These are phyloP conservation scores for Macadamia tetraphylla DNA, from an alignment of 164 flowering plant genomes.

Conservation along the genomic window DNA sequence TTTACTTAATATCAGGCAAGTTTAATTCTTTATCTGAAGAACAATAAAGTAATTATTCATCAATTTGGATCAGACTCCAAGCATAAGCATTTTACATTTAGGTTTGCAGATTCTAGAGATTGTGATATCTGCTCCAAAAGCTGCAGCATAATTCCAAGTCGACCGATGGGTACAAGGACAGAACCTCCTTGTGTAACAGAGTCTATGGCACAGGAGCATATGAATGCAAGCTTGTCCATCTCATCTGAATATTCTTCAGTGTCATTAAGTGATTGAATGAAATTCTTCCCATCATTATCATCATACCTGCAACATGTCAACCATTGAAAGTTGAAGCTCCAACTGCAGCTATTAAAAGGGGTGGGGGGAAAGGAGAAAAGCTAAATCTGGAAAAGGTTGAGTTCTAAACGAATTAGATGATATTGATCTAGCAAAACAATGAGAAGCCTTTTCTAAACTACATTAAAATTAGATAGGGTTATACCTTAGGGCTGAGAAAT, in stretches of 20 bases:
- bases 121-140: constrained; percentile 60
- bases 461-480: background rate
- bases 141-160: constrained; percentile 56
- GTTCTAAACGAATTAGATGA: background rate
- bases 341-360: background rate
- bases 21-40: no score
- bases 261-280: constrained; percentile 17
- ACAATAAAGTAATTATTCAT: background rate
- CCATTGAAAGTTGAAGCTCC: background rate
- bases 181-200: constrained; percentile 78
- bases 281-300: constrained; percentile 14
- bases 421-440: background rate
- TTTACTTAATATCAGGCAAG: no score
- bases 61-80: no score
- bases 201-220: constrained; percentile 58
- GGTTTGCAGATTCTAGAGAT: constrained; percentile 39
- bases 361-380: background rate
- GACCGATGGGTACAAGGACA: constrained; percentile 63
- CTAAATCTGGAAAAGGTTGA: background rate
- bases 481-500: constrained; percentile 15
- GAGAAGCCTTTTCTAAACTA: background rate
- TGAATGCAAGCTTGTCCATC: constrained; percentile 58
- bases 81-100: constrained; percentile 36
- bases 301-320: constrained; percentile 22
- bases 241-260: constrained; percentile 54